Conservation (phyloP, 2,329 filamentous ascomycete species). For the Fusarium dimerum region DNA sequence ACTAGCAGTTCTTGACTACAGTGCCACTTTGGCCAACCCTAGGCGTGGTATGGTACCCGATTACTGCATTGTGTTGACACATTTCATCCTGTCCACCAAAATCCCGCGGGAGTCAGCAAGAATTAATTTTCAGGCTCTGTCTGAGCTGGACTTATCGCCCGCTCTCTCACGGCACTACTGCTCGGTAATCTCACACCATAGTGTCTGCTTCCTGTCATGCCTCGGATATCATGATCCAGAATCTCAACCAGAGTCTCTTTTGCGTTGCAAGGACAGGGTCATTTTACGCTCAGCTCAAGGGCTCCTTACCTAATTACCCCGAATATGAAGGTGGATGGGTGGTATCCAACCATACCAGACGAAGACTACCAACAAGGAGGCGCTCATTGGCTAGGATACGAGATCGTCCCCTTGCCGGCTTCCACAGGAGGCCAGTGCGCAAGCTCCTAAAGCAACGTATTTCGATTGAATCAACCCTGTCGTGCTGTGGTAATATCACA, state of each 20-base stretch:
- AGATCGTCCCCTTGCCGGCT: neutral
- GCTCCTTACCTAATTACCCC: neutral
- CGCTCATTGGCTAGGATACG: neutral
- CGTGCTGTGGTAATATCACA: too few relatives aligned
- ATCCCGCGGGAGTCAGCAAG: neutral
- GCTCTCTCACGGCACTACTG: conserved; percentile 6
- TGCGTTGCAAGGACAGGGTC: neutral
- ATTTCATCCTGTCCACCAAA: neutral
- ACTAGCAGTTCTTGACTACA: too few relatives aligned
- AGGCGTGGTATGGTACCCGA: too few relatives aligned
- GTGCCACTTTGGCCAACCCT: too few relatives aligned
- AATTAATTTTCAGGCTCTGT: neutral
- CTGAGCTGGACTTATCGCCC: neutral
- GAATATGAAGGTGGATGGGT: neutral
- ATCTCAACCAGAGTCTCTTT: conserved; percentile 1
- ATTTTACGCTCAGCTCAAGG: neutral
- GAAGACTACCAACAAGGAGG: neutral
- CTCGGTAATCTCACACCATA: conserved; percentile 7
- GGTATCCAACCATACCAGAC: neutral
- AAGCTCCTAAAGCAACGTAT: too few relatives aligned
- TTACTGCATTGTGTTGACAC: too few relatives aligned
- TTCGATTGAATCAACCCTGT: too few relatives aligned
- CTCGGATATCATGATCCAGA: conserved; percentile 2
- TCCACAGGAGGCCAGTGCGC: too few relatives aligned
- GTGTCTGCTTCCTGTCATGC: conserved; percentile 1